phyloP scores from a whole-genome alignment of 1,139 yeast genomes.

The Candida dubliniensis region DNA sequence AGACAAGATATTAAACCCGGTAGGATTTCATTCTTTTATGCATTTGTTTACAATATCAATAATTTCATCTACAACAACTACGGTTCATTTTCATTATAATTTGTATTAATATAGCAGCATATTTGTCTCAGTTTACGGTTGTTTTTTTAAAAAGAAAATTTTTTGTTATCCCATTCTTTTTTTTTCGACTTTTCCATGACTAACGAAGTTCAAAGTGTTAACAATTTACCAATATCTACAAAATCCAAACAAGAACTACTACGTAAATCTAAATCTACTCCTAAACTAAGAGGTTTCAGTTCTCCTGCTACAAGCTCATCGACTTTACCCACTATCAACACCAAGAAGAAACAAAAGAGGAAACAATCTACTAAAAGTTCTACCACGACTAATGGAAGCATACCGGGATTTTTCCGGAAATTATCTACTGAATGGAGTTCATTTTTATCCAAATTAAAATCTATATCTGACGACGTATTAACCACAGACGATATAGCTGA shows the following conservation, averaged over 20 bases:
- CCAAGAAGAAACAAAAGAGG: constrained; percentile 1
- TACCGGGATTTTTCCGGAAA: constrained; percentile 26
- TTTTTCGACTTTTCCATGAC: constrained; percentile 4
- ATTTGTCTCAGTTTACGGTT: neutral
- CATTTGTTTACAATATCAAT: no score
- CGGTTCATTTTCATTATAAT: no score
- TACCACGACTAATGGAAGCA: neutral
- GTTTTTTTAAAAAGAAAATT: no score
- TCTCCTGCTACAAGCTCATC: neutral
- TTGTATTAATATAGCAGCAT: no score
- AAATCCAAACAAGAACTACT: constrained; percentile 3
- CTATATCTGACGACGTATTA: constrained; percentile 45
- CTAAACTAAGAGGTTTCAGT: constrained; percentile 7
- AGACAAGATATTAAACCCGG: no score
- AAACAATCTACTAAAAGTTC: neutral
- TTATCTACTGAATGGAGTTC: constrained; percentile 37
- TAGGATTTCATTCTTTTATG: no score
- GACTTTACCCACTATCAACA: neutral
- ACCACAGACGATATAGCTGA: constrained; percentile 42
- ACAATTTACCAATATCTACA: constrained; percentile 1
- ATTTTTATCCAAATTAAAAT: constrained; percentile 32
- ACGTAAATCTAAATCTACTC: constrained; percentile 12
- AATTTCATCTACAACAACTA: no score
- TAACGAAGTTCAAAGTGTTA: constrained; percentile 7
- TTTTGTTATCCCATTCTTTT: neutral